Conservation (phyloP, 2,329 filamentous ascomycete genomes). For the Paraphoma sp. region DNA sequence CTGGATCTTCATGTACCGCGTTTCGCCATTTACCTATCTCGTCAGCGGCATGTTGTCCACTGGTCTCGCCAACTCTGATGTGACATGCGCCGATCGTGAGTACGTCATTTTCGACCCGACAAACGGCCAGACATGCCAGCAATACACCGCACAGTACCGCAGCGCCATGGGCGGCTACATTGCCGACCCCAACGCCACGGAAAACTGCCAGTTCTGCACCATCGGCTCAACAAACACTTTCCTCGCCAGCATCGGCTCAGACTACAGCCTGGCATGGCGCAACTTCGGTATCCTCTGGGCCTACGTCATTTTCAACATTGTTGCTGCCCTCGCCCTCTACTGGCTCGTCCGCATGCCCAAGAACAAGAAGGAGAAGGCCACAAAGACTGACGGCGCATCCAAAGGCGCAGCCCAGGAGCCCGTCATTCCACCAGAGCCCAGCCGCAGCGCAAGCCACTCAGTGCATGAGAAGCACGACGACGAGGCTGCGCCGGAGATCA, state of each 20-base stretch:
- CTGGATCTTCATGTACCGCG: slow-evolving; percentile 85
- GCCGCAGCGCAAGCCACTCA: slow-evolving; percentile 10
- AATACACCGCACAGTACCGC: slow-evolving; percentile 48
- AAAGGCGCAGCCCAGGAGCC: slow-evolving; percentile 11
- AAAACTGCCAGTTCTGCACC: slow-evolving; percentile 51
- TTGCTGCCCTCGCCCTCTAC: slow-evolving; percentile 58
- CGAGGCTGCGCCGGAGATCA: neutral
- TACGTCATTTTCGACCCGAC: slow-evolving; percentile 70
- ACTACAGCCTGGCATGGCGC: slow-evolving; percentile 57
- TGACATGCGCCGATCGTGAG: slow-evolving; percentile 74
- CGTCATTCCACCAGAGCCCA: slow-evolving; percentile 1
- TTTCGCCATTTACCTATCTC: slow-evolving; percentile 84
- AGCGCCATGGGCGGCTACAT: slow-evolving; percentile 46
- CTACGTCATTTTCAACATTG: slow-evolving; percentile 60
- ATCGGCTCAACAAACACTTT: slow-evolving; percentile 53
- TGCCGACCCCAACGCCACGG: slow-evolving; percentile 37
- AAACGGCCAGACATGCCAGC: slow-evolving; percentile 49
- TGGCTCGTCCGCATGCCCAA: slow-evolving; percentile 63
- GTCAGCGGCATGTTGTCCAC: slow-evolving; percentile 74
- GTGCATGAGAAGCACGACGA: slow-evolving; percentile 15
- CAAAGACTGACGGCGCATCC: slow-evolving; percentile 6
- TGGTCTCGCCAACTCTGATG: slow-evolving; percentile 70
- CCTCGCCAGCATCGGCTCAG: slow-evolving; percentile 49
- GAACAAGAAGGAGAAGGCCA: slow-evolving; percentile 49
- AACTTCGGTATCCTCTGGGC: slow-evolving; percentile 63